Evolutionary conservation across 176 grass and related monocot genomes (phyloP).

Genomic region (bread wheat (Triticum aestivum)): DNA sequence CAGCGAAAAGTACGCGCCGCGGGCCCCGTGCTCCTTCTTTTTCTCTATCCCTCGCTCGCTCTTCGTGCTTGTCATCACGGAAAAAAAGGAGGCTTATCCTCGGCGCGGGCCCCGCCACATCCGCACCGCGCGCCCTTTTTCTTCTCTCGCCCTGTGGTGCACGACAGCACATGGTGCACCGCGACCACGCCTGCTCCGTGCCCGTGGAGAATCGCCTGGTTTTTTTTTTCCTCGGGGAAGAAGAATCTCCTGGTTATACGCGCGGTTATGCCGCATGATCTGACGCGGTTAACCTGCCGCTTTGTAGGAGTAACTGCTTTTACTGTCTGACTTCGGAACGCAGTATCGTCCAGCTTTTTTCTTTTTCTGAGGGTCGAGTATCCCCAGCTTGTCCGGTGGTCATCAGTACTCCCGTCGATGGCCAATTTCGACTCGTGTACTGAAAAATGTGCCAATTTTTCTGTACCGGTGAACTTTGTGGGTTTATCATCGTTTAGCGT

Average conservation of each 20-base stretch:
- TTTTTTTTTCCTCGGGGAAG: no score
- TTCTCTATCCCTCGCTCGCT: neutral
- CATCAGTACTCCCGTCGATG: neutral
- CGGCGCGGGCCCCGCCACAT: slow-evolving; percentile 28
- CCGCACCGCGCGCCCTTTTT: neutral
- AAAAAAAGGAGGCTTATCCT: slow-evolving; percentile 35
- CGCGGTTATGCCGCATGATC: no score
- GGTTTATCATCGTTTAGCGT: no score
- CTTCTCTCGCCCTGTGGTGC: neutral
- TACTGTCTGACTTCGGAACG: neutral
- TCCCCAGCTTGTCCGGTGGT: neutral
- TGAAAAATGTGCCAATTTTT: neutral
- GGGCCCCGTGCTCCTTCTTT: neutral
- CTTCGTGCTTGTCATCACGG: neutral
- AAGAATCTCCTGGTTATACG: no score
- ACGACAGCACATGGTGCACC: slow-evolving; percentile 46
- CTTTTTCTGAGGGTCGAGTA: no score
- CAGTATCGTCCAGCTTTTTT: neutral
- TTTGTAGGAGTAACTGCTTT: no score
- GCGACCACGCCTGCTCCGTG: slow-evolving; percentile 14
- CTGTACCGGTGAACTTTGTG: no score
- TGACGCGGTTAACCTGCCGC: neutral
- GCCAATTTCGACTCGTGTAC: neutral
- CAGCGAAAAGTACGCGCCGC: slow-evolving; percentile 27
- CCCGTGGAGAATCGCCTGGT: no score